Evolutionary conservation across 2,329 filamentous ascomycete species (phyloP), one percentile per base, ranked within the genome.

Genomic region (Xylaria digitata): DNA sequence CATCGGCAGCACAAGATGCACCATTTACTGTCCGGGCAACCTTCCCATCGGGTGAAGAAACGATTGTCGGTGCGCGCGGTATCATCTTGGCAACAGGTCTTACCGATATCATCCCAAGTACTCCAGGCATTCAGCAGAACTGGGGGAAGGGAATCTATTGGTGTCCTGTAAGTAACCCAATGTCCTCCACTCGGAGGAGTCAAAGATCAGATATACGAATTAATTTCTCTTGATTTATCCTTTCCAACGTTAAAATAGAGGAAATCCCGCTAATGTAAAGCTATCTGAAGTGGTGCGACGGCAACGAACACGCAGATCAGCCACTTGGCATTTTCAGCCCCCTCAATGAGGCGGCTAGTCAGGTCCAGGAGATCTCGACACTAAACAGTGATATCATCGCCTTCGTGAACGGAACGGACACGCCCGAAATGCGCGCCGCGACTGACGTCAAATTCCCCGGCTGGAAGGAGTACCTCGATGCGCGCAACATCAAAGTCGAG

Each of bases 111-210:
- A 76, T 90, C 2, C 86, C 88, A 0, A 23, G 65, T 0, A 89
- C 86, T 0, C 86, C 87, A 0, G 87, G 88, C 0, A 61, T 89
- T 0, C 37, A 70, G 7, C 84, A 87, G 61, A 84, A 82, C 71
- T 90, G 85, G 82, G 87, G 86, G 55, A 81, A 85, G 65, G 88
- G 87, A 6, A 83, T 89, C 58, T 89, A 79, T 77, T 89, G 87
- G 86, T 90, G 87, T 61, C 86, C 87, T 15, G 67, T 70, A 43
- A 65, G 67, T 70, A 32, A 0, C 5, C 7, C 6, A 11, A 1
- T 42, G 40, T 1, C 40, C 40, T 42, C 5, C 5, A 42, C 15
- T 42, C 13, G 40, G 40, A 42, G 2, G 26, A 26, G 26, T 26
- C 5, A 5, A 26, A 26, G 26, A n/a, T n/a, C n/a, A n/a, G n/a